Conservation (phyloP, 805 yeast species). For the Yarrowia sp. region DNA sequence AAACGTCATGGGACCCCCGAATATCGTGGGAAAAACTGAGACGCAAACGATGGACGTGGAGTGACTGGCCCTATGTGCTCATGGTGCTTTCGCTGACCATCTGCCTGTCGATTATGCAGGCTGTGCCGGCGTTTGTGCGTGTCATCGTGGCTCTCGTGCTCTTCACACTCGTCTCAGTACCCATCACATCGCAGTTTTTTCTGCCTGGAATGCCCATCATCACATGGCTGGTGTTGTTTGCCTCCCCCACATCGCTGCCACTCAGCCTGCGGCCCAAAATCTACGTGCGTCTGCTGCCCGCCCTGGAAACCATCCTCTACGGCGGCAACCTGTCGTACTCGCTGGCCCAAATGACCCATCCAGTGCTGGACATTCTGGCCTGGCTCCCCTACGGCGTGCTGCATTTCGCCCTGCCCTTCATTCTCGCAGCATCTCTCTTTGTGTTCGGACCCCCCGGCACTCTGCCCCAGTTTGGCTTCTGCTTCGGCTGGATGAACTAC, state of each 20-base stretch:
- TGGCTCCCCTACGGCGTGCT: constrained; percentile 94
- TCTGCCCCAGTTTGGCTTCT: constrained; percentile 78
- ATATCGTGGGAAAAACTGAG: constrained; percentile 37
- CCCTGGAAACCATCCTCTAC: constrained; percentile 84
- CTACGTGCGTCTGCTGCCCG: constrained; percentile 81
- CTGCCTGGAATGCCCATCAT: constrained; percentile 77
- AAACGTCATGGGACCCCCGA: constrained; percentile 37
- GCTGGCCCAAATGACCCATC: constrained; percentile 65
- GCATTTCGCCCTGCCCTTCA: constrained; percentile 88
- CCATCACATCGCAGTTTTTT: constrained; percentile 80
- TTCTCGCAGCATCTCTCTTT: constrained; percentile 73
- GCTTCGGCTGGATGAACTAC: constrained; percentile 92
- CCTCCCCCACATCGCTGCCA: constrained; percentile 71
- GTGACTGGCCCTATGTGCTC: constrained; percentile 51
- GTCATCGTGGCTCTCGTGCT: constrained; percentile 43
- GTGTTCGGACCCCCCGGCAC: constrained; percentile 90
- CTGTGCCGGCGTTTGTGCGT: constrained; percentile 36
- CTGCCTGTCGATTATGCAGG: constrained; percentile 42
- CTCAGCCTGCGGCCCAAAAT: constrained; percentile 79
- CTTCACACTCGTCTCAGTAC: constrained; percentile 53
- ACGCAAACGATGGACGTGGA: constrained; percentile 28
- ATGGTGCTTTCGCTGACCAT: constrained; percentile 50
- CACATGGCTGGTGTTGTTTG: constrained; percentile 81
- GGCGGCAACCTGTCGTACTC: constrained; percentile 87
- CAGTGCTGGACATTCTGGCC: constrained; percentile 74